A percentile compares a stretch with the other conserved stretches of the same genome.
These are phyloP conservation scores for Lentinula guzmanii DNA, from an alignment of 768 basidiomycete species.

Conservation along the genomic window DNA sequence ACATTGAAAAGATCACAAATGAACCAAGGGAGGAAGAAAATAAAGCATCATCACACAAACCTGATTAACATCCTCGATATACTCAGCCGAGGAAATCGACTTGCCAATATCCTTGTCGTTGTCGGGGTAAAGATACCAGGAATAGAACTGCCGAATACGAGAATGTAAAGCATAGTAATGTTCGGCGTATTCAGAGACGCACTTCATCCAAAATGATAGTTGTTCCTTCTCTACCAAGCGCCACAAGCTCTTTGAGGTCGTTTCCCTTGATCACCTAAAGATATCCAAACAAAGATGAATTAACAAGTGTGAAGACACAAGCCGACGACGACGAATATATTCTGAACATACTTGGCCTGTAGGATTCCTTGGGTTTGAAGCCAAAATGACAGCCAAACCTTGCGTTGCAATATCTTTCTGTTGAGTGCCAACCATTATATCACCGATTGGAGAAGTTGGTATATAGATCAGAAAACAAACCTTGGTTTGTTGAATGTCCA, in stretches of 20 bases:
- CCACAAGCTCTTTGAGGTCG: constrained; percentile 76
- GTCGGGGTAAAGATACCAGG: constrained; percentile 92
- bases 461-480: constrained; percentile 38
- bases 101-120: constrained; percentile 66
- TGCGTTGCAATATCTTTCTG: constrained; percentile 78
- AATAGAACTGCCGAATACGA: constrained; percentile 66
- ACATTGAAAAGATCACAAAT: not conserved
- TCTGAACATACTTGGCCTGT: constrained; percentile 71
- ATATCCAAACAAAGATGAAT: not conserved
- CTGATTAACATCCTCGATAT: constrained; percentile 80
- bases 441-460: constrained; percentile 10
- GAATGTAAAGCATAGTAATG: not conserved
- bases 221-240: constrained; percentile 66
- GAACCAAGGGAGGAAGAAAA: not conserved
- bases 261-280: constrained; percentile 58
- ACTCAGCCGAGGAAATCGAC: constrained; percentile 77
- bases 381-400: constrained; percentile 79
- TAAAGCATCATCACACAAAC: constrained; percentile 22
- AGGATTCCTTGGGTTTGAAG: constrained; percentile 95
- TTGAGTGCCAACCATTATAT: not conserved
- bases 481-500: constrained; percentile 78
- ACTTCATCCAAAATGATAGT: constrained; percentile 86
- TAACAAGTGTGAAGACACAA: not conserved
- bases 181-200: constrained; percentile 1
- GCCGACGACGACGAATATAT: not conserved